Base-by-base conservation (phyloP, 768 basidiomycete species). In the Polyporus arcularius region DNA sequence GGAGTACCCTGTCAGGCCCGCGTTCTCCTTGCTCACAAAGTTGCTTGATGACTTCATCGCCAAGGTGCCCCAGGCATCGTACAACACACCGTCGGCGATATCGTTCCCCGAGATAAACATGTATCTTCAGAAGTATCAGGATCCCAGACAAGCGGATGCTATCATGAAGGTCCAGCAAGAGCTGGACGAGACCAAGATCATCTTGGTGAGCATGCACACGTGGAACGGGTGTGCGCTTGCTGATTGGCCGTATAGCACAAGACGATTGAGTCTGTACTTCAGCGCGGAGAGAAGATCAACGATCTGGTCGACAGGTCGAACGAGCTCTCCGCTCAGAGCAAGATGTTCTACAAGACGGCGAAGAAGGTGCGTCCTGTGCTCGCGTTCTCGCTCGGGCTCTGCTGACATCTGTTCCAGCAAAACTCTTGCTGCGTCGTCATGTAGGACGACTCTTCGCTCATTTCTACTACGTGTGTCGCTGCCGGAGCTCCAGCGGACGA, bases 341-440 rank as follows among this genome's bases (percentile, higher is more conserved):
- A 98, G 86, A 91, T 93, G 89, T 99, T 99, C 73, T 98, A 98
- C 81, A 97, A 98, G 89, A 97, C 96, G 8, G 94, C 96, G 2
- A 98, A 98, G 90, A 96, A 96, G 90, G 96, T 94, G 57, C 53
- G 82, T 69, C 3, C 11, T 18, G 52, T 32, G 18, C 18, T 10
- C 30, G n/a, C 10, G 18, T 12, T 18, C 8, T 11, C 28, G 16
- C 8, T 4, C 30, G 41, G 16, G 1, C 10, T 11, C 35, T 2
- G 28, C 39, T 32, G 0, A 39, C 38, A 15, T 16, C 31, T 12
- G 18, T 50, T 58, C 32, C 71, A 95, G 92, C 94, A 96, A 92
- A 97, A 97, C 76, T 90, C 91, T 28, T 98, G 96, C 77, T 97
- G 95, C 71, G 80, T 92, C 62, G 78, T 96, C 74, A 90, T 91